A percentile compares a stretch with the other conserved stretches of the same genome.
These are phyloP conservation scores for Coemansia furcata DNA, from an alignment of 192 early-diverging fungal genomes.

Conservation along the genomic window DNA sequence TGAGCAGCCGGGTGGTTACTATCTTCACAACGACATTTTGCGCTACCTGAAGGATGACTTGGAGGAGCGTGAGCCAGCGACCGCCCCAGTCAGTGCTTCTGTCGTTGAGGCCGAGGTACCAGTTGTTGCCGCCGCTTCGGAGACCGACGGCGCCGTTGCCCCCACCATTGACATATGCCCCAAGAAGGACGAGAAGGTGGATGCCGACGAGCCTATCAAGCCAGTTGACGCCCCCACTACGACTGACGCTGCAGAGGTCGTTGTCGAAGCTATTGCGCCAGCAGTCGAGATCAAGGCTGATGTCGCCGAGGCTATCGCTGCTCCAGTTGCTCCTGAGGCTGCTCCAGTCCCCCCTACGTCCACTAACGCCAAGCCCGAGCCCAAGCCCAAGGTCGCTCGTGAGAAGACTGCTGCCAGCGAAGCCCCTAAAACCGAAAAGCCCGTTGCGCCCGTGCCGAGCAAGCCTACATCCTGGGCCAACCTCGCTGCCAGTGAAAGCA, in stretches of 20 bases:
- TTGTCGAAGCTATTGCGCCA: conserved; percentile 27
- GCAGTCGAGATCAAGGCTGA: conserved; percentile 20
- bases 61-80: conserved; percentile 53
- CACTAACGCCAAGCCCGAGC: conserved; percentile 19
- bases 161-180: conserved; percentile 25
- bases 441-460: conserved; percentile 35
- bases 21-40: conserved; percentile 92
- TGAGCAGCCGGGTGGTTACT: conserved; percentile 86
- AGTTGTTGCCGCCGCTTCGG: conserved; percentile 3
- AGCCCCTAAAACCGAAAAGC: conserved; percentile 19
- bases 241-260: conserved; percentile 14
- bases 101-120: conserved; percentile 7
- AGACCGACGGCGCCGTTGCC: conserved; percentile 6
- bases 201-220: conserved; percentile 24
- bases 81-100: conserved; percentile 11
- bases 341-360: conserved; percentile 10
- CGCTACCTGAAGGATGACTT: conserved; percentile 91
- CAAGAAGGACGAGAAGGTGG: conserved; percentile 46
- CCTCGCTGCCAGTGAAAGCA: conserved; percentile 60
- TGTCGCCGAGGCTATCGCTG: conserved; percentile 7
- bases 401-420: conserved; percentile 34
- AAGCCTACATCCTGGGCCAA: conserved; percentile 80
- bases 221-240: conserved; percentile 23
- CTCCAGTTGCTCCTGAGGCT: not conserved
- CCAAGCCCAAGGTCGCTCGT: conserved; percentile 43